phyloP scores from a whole-genome alignment of 306 rosid species.

The Casuarina glauca region DNA sequence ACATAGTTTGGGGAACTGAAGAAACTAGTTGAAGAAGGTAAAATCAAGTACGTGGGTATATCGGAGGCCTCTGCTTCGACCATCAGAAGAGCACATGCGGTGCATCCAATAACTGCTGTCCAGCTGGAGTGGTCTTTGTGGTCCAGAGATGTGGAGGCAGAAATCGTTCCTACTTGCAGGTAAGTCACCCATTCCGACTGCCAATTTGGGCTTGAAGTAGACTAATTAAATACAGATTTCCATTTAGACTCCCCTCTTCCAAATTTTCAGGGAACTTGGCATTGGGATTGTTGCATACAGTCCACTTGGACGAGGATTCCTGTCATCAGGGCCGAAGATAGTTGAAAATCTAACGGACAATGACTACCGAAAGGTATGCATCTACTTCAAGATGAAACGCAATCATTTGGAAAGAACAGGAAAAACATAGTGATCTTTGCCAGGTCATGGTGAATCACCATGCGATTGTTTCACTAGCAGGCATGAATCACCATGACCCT shows the following conservation, averaged over 20 bases:
- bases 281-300: constrained; percentile 69
- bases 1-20: constrained; percentile 65
- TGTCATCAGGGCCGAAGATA: constrained; percentile 46
- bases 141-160: constrained; percentile 63
- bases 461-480: too few relatives aligned
- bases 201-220: not conserved
- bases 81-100: constrained; percentile 75
- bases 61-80: constrained; percentile 71
- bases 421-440: not conserved
- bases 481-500: too few relatives aligned
- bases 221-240: not conserved
- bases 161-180: constrained; percentile 62
- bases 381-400: not conserved
- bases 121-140: constrained; percentile 67
- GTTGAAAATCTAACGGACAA: constrained; percentile 26
- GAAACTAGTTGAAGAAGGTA: constrained; percentile 63
- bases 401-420: too few relatives aligned
- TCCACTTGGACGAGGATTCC: constrained; percentile 67
- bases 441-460: too few relatives aligned
- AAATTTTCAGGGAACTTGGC: constrained; percentile 48
- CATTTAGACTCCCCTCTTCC: not conserved
- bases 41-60: constrained; percentile 58
- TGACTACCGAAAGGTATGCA: constrained; percentile 45
- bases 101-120: constrained; percentile 68
- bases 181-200: constrained; percentile 2